Evolutionary conservation across 75 land plant species (phyloP).

Genomic region (Picea sitchensis): DNA sequence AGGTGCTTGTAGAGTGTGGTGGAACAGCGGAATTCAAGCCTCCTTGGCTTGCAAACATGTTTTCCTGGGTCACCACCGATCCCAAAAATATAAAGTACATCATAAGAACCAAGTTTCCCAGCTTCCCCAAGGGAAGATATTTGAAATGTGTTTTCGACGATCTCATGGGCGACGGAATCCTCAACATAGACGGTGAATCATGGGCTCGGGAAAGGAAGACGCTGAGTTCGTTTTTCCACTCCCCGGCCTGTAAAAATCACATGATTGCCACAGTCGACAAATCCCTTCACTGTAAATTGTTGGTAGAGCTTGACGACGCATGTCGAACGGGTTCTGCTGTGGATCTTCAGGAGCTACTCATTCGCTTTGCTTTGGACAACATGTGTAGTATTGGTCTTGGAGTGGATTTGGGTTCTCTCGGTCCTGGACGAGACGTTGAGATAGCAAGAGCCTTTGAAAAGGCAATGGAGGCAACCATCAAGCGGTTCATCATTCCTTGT

Average conservation of each 20-base stretch:
- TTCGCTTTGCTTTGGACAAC: constrained; percentile 31
- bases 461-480: constrained; percentile 11
- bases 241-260: neutral
- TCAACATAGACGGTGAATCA: constrained; percentile 16
- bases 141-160: constrained; percentile 13
- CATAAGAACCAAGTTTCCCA: constrained; percentile 20
- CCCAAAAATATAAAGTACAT: constrained; percentile 15
- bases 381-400: constrained; percentile 26
- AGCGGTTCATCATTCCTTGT: constrained; percentile 20
- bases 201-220: constrained; percentile 10
- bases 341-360: constrained; percentile 37
- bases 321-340: neutral
- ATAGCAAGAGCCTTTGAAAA: constrained; percentile 19
- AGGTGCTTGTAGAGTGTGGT: constrained; percentile 9
- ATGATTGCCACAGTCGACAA: constrained; percentile 8
- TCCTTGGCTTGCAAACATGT: constrained; percentile 2
- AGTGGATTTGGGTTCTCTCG: constrained; percentile 18
- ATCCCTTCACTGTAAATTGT: neutral
- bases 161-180: constrained; percentile 25
- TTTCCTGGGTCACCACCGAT: constrained; percentile 4
- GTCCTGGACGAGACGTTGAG: neutral
- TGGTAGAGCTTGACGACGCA: neutral
- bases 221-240: constrained; percentile 8
- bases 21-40: constrained; percentile 8
- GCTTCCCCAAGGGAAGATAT: constrained; percentile 21